Conservation (phyloP, 108 stramenopile genomes). For the Nitzschia sp. region DNA sequence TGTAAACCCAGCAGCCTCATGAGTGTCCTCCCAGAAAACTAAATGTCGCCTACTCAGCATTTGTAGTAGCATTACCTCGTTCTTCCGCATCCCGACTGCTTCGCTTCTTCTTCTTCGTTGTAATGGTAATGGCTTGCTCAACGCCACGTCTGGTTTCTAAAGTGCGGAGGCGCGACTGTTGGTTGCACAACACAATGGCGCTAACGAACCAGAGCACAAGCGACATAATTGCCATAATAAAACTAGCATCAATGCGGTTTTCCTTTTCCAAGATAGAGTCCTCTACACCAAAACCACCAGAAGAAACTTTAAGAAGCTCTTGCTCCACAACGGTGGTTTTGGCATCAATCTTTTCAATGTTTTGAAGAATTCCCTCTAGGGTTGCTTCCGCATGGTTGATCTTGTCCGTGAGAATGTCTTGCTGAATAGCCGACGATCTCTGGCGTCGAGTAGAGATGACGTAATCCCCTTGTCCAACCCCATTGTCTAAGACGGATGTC, state of each 20-base stretch:
- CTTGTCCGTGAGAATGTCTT: constrained; percentile 5
- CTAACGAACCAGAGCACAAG: not conserved
- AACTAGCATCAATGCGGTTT: constrained; percentile 2
- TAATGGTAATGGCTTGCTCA: too few relatives aligned
- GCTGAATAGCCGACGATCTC: not conserved
- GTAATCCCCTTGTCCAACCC: constrained; percentile 43
- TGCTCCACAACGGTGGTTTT: not conserved
- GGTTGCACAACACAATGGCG: not conserved
- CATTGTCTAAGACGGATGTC: constrained; percentile 1
- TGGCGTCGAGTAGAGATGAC: constrained; percentile 35
- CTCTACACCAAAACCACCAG: not conserved
- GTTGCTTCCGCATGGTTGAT: not conserved
- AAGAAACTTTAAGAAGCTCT: not conserved
- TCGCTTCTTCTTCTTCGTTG: too few relatives aligned
- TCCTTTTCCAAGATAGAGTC: not conserved
- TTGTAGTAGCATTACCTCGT: too few relatives aligned
- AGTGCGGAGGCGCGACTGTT: not conserved
- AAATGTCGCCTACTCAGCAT: too few relatives aligned
- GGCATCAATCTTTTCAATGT: not conserved
- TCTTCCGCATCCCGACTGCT: too few relatives aligned
- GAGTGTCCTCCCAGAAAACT: too few relatives aligned
- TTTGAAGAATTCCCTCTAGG: not conserved
- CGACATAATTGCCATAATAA: constrained; percentile 3
- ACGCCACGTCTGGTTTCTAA: not conserved
- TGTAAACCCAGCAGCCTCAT: too few relatives aligned